Evolutionary conservation across 75 land plant genomes (phyloP), one percentile per base, ranked within the genome.

Genomic region (Chamaecyparis obtusa): DNA sequence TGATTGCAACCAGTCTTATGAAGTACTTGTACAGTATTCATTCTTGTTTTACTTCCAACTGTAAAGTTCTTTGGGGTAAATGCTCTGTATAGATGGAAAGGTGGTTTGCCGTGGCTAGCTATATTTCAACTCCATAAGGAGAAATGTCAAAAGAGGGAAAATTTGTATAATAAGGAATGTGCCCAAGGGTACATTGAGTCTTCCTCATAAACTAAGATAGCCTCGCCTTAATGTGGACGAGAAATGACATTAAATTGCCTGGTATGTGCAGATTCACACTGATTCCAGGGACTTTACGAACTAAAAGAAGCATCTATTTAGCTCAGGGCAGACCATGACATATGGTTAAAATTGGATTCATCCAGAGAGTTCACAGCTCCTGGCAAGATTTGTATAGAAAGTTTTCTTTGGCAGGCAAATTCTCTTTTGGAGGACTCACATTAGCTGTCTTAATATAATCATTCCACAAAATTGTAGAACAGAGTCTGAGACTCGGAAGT

Each of bases 211-310:
- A 74, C 76, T 2, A 74, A 15, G 76, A 74, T 32, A 10, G 76
- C 14, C 76, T 32, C 3, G 76, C 14, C 76, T 74, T 33, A 74
- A 74, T 74, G 37, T 74, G 36, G 76, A 14, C 33, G 14, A 74
- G 36, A 13, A 79, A 79, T 79, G n/a, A 43, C 82, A 19, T 79
- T 0, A 9, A 8, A 39, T 79, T 36, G 41, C 51, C 21, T 32
- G 36, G 16, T 33, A 83, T 83, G 1, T 48, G 56, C 84, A 83
- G 84, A 44, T 83, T n/a, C 84, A 83, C 35, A 49, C 48, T 33
- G 84, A 83, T 49, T 54, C 54, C 35, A 5, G 84, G 60, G 84
- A 83, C 84, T 48, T 83, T 14, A 49, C 48, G 24, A 51, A 24
- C 37, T 54, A 82, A 27, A 79, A 79, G 27, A 79, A 14, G 48